phyloP scores from a whole-genome alignment of 2,329 filamentous ascomycete species.

The Neonectria faginata region DNA sequence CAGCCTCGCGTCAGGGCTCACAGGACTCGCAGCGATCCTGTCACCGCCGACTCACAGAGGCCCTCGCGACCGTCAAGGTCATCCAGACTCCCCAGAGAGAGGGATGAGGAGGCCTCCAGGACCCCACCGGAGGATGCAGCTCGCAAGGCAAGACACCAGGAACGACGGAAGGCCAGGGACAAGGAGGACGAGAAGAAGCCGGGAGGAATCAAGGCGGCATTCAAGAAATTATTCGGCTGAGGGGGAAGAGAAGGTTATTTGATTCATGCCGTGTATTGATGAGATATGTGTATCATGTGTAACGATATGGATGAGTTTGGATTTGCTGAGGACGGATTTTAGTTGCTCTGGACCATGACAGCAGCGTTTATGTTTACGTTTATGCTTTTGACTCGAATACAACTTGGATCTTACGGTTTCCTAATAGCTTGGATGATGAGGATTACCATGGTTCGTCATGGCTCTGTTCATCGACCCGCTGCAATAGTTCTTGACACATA shows the following conservation, averaged over 20 bases:
- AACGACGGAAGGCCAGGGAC: conserved; percentile 48
- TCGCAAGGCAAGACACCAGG: conserved; percentile 49
- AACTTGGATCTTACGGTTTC: conserved; percentile 30
- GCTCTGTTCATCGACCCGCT: background rate
- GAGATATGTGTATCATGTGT: conserved; percentile 42
- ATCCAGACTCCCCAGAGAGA: conserved; percentile 36
- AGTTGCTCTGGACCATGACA: conserved; percentile 33
- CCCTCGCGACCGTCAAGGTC: conserved; percentile 29
- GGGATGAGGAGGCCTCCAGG: conserved; percentile 39
- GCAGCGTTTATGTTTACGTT: conserved; percentile 18
- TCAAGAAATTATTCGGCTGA: conserved; percentile 49
- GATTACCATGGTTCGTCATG: background rate
- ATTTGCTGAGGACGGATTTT: conserved; percentile 28
- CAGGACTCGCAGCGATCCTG: conserved; percentile 28
- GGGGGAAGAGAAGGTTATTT: conserved; percentile 28
- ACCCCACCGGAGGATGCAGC: conserved; percentile 48
- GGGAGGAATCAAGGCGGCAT: conserved; percentile 46
- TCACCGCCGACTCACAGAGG: conserved; percentile 27
- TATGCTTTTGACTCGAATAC: conserved; percentile 28
- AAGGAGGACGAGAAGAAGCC: conserved; percentile 49
- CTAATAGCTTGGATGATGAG: background rate
- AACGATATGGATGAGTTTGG: conserved; percentile 37
- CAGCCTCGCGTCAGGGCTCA: conserved; percentile 41
- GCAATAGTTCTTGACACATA: background rate
- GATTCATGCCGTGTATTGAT: conserved; percentile 39